These are phyloP conservation scores for Furcasterigmium furcatum DNA, from an alignment of 2,329 filamentous ascomycete genomes.

Conservation along the genomic window DNA sequence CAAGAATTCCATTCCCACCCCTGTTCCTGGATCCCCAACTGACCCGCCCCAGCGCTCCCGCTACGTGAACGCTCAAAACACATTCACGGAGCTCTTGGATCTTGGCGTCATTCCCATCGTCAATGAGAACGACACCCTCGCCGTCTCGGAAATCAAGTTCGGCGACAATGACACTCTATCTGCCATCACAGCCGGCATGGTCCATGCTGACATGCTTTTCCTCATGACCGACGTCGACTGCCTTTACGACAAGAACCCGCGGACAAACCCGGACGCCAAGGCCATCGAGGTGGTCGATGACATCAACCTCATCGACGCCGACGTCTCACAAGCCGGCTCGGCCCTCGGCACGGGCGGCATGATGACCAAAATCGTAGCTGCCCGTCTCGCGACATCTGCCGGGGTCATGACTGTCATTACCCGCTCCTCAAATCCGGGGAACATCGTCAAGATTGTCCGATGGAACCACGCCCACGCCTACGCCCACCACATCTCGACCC, in stretches of 20 bases:
- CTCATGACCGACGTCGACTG: conserved; percentile 99
- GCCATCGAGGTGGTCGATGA: conserved; percentile 92
- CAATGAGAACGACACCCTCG: conserved; percentile 96
- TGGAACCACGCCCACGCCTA: conserved; percentile 61
- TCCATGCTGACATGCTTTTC: conserved; percentile 93
- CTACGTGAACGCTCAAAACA: conserved; percentile 96
- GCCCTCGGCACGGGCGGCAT: conserved; percentile 91
- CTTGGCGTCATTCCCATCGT: conserved; percentile 98
- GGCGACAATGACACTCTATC: conserved; percentile 98
- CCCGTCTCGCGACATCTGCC: conserved; percentile 85
- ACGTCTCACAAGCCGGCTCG: conserved; percentile 88
- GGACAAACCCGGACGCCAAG: conserved; percentile 77
- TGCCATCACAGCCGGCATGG: conserved; percentile 95
- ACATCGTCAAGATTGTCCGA: conserved; percentile 81
- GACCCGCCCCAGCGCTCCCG: conserved; percentile 64
- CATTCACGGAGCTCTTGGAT: conserved; percentile 81
- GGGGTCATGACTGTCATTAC: conserved; percentile 97
- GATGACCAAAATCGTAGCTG: conserved; percentile 95
- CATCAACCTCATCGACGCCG: conserved; percentile 76
- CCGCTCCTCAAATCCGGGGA: conserved; percentile 86
- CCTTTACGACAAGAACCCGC: conserved; percentile 92
- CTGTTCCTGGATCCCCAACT: conserved; percentile 3
- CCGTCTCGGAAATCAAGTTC: conserved; percentile 98
- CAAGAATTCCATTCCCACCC: neutral
- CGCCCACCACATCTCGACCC: conserved; percentile 3